Evolutionary conservation across 805 yeast species (phyloP), one percentile per base, ranked within the genome.

Genomic region (Isabelozyma gotoi): DNA sequence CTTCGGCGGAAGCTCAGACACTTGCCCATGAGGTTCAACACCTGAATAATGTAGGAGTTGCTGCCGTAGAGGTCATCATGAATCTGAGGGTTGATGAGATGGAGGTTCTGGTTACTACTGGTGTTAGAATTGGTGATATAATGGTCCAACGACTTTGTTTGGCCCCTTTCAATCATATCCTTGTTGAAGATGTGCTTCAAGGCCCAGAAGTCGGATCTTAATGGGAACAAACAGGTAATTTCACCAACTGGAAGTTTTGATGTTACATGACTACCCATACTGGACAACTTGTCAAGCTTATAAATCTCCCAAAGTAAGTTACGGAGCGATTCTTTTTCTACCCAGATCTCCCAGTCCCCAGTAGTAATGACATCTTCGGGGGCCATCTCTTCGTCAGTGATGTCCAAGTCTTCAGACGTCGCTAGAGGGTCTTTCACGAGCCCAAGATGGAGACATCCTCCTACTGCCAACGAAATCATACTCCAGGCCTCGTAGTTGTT

Each of bases 401-500:
- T 41, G 36, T 38, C 27, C 34, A n/a, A 11, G 11, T 6, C n/a
- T 15, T 19, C 24, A 38, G 40, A 29, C 39, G 34, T 24, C 29
- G 42, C 19, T 17, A 40, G 14, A 18, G 31, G 20, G 31, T 47
- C 46, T n/a, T 47, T 50, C 5, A 42, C 19, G 7, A 52, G 35
- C 8, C 49, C 49, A 11, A 51, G 40, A 38, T 52, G 55, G 21
- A 49, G 42, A 38, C 49, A 46, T 1, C 57, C 57, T 5, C 49
- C 49, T 3, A 42, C 49, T n/a, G 49, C 47, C 15, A 52, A 40
- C 2, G 53, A 49, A 1, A 49, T 40, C 37, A 52, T 19, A 31
- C 55, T 49, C 55, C 55, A 52, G 5, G 53, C 43, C 31, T 51
- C 53, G 27, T 44, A 32, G 38, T 46, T 43, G 20, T 49, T 51